Conservation (phyloP, 768 basidiomycete species). For the Fomitopsis pulvina region DNA sequence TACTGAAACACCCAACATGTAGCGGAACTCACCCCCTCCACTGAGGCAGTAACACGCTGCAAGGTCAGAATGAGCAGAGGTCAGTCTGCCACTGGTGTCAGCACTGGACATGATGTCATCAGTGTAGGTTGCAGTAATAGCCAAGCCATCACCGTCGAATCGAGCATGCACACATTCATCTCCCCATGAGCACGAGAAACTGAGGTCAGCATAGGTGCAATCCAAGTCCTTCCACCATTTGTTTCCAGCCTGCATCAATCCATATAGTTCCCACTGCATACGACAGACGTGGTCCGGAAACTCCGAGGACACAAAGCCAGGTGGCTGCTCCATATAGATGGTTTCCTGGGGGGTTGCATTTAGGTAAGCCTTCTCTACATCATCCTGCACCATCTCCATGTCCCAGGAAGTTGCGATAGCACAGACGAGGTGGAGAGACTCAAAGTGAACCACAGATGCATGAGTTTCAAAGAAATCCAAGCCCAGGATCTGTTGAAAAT, state of each 20-base stretch:
- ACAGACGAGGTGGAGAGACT: not conserved
- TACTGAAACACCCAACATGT: not conserved
- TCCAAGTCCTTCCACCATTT: not conserved
- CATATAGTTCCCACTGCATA: not conserved
- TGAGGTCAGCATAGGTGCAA: not conserved
- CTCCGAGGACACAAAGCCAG: not conserved
- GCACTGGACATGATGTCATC: not conserved
- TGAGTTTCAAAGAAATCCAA: slow-evolving; percentile 25
- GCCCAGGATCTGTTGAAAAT: slow-evolving; percentile 30
- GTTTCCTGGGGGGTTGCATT: not conserved
- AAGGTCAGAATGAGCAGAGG: not conserved
- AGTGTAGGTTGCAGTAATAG: not conserved
- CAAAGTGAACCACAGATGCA: slow-evolving; percentile 11
- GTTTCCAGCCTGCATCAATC: not conserved
- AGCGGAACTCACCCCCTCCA: not conserved
- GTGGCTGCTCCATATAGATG: too few species aligned
- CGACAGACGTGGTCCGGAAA: not conserved
- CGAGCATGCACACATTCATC: not conserved
- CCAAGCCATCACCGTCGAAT: not conserved
- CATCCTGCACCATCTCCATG: not conserved
- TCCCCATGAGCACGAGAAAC: not conserved
- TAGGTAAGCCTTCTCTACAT: slow-evolving; percentile 2
- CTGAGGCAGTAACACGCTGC: not conserved
- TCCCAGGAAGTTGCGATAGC: not conserved
- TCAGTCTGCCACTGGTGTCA: not conserved